A percentile compares a stretch with the other conserved stretches of the same genome.
phyloP scores from a whole-genome alignment of 176 grass and related monocot genomes.

The Rhynchospora breviuscula region DNA sequence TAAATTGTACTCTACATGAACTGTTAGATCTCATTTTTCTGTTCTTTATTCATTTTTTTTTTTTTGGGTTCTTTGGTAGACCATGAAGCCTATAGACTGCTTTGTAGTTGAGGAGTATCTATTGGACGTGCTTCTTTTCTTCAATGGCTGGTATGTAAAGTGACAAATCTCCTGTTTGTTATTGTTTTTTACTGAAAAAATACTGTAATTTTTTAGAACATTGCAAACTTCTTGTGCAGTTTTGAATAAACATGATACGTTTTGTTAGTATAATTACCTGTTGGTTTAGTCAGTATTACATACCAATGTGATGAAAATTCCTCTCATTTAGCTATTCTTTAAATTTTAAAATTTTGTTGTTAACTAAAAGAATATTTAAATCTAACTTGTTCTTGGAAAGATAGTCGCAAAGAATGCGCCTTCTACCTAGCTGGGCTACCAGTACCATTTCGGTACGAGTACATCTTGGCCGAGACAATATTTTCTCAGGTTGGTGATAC shows the following conservation, averaged over 20 bases:
- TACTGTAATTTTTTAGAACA: not conserved
- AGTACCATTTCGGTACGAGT: conserved; percentile 91
- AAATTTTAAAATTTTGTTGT: conserved; percentile 1
- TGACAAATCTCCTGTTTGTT: not conserved
- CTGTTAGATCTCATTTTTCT: not conserved
- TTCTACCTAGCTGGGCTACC: conserved; percentile 91
- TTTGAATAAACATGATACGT: not conserved
- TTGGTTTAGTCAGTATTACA: not conserved
- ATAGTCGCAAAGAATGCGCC: conserved; percentile 98
- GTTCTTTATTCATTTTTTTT: not conserved
- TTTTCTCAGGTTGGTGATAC: conserved; percentile 77
- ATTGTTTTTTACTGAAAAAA: not conserved
- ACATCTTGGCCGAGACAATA: conserved; percentile 99
- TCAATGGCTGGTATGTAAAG: conserved; percentile 92
- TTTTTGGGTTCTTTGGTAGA: conserved; percentile 44
- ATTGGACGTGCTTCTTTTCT: conserved; percentile 98
- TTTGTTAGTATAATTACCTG: not conserved
- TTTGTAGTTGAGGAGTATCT: conserved; percentile 97
- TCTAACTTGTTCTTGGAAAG: conserved; percentile 53
- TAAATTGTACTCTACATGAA: not conserved
- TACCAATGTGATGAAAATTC: not conserved
- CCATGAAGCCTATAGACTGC: conserved; percentile 84
- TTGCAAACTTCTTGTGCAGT: not conserved
- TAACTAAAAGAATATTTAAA: conserved; percentile 15
- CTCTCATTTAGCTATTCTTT: not conserved